Percentiles rank a stretch among this genome's conserved stretches.
phyloP scores from a whole-genome alignment of 257 asterid species.

The Phtheirospermum japonicum region DNA sequence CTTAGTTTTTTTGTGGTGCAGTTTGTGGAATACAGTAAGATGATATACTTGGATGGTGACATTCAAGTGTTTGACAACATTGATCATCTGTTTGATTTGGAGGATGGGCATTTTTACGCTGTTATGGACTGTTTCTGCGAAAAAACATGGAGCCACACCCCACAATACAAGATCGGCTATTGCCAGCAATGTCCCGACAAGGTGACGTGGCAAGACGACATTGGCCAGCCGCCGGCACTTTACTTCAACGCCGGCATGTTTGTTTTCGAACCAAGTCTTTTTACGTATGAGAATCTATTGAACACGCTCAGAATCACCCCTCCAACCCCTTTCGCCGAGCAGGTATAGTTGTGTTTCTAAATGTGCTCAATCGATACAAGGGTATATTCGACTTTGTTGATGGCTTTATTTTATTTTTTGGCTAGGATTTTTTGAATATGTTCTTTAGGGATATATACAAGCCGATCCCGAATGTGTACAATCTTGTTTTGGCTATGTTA shows the following conservation, averaged over 20 bases:
- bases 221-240: constrained; percentile 42
- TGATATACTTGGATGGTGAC: constrained; percentile 55
- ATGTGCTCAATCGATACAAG: constrained; percentile 31
- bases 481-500: too few species aligned
- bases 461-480: too few species aligned
- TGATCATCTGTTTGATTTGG: constrained; percentile 45
- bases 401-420: too few species aligned
- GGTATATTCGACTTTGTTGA: too few species aligned
- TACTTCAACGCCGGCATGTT: constrained; percentile 66
- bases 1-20: constrained; percentile 24
- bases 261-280: constrained; percentile 46
- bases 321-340: constrained; percentile 51
- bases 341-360: too few species aligned
- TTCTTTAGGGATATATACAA: too few species aligned
- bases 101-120: constrained; percentile 39
- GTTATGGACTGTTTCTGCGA: constrained; percentile 61
- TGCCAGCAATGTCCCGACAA: constrained; percentile 48
- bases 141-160: constrained; percentile 15
- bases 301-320: constrained; percentile 31
- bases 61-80: constrained; percentile 51
- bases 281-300: constrained; percentile 45
- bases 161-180: constrained; percentile 31
- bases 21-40: constrained; percentile 63
- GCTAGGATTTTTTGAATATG: too few species aligned
- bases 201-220: constrained; percentile 39